Evolutionary conservation across 768 basidiomycete genomes (phyloP).

Genomic region (Gloeopeniophorella convolvens): DNA sequence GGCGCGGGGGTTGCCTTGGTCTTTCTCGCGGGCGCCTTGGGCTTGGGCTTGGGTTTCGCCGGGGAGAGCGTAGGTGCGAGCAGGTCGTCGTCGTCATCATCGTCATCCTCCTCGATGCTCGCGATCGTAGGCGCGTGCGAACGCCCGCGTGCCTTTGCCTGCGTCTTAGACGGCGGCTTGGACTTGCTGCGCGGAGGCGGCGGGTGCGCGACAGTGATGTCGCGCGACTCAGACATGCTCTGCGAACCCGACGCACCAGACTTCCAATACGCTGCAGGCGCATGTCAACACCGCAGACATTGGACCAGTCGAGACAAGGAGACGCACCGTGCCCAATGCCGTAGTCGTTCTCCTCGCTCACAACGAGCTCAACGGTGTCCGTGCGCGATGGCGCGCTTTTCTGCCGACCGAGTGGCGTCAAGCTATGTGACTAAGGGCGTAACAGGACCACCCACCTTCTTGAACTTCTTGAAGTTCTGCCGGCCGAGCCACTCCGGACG

Average conservation of each 20-base stretch:
- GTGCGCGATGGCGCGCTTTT: conserved; percentile 22
- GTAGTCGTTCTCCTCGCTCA: conserved; percentile 46
- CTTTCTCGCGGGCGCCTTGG: background rate
- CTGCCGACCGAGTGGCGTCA: conserved; percentile 16
- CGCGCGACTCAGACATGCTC: conserved; percentile 49
- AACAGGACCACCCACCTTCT: conserved; percentile 38
- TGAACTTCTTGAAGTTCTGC: conserved; percentile 70
- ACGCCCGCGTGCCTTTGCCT: background rate
- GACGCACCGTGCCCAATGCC: conserved; percentile 46
- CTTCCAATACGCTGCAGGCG: conserved; percentile 2
- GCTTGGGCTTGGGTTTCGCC: background rate
- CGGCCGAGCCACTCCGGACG: conserved; percentile 36
- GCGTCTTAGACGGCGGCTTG: background rate
- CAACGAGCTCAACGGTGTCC: conserved; percentile 44
- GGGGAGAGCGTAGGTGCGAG: too few relatives aligned
- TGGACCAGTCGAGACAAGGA: background rate
- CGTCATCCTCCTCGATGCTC: background rate
- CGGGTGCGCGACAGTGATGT: conserved; percentile 5
- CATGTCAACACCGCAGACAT: too few relatives aligned
- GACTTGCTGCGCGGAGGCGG: conserved; percentile 2
- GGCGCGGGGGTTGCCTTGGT: background rate
- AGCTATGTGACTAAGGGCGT: background rate
- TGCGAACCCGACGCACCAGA: conserved; percentile 2
- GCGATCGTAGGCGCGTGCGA: background rate
- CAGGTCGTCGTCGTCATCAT: too few relatives aligned